Evolutionary conservation across 495 filamentous ascomycete genomes (phyloP), one percentile per base, ranked within the genome.

Genomic region (Rhizodiscina lignyota): DNA sequence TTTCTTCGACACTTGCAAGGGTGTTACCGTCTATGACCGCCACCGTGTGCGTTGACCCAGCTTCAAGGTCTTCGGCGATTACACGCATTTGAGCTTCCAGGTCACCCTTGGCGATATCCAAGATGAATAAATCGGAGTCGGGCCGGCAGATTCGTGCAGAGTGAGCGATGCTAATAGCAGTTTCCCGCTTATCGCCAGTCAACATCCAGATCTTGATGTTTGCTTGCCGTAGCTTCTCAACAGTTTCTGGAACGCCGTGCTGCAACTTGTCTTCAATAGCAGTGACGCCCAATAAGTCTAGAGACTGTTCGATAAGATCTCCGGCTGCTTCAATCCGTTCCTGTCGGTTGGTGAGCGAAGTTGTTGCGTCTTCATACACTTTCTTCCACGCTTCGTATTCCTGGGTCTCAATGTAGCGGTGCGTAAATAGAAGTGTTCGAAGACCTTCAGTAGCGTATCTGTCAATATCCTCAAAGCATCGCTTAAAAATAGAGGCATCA

Each of bases 191-290:
- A 54, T 94, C 86, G 19, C 86, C 86, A 10, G 86, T 94, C 36
- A 94, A 59, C 86, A 94, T 94, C 85, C 85, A 94, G 36, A 94
- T 63, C 59, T 93, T 92, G 55, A 94, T 94, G 41, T 85, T 86
- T 2, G 84, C 86, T 34, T 86, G 68, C 36, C 84, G 63, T 19
- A 94, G 66, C 53, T 87, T 87, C 49, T 93, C 86, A 40, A 94
- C 84, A 0, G 86, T 75, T 53, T 92, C 83, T 0, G 86, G 83
- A 0, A 94, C 86, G 12, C 85, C 86, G 41, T 78, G 72, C 48
- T 94, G 86, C 21, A 94, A 63, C 43, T 84, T 92, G 52, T 94
- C 86, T 53, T 94, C 86, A 37, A 94, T 92, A 2, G 85, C 86
- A 16, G 83, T 89, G 12, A 79, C 86, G 16, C 85, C 86, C 12